Evolutionary conservation across 2,329 filamentous ascomycete genomes (phyloP), one percentile per base, ranked within the genome.

Genomic region (Talaromyces sp.): DNA sequence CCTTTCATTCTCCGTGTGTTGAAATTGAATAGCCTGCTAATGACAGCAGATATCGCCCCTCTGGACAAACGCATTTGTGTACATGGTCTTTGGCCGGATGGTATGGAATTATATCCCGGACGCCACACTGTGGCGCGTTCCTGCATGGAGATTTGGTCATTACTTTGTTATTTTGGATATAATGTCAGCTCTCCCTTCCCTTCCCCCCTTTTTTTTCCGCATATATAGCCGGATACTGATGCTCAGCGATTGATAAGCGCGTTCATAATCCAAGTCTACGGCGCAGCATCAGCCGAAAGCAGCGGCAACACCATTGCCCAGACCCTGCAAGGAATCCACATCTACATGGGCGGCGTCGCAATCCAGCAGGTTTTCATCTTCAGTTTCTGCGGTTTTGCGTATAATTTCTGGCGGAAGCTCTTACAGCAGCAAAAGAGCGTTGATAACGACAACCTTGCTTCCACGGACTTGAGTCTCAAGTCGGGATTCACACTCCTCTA

Each of bases 341-440:
- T 84, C 65, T 86, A 85, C 72, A 86, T 84, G 81, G 82, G 79
- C 11, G 84, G 84, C 0, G 82, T 86, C 17, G 83, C 79, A 0
- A 71, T 85, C 0, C 84, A 86, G 67, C 75, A 85, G 67, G 70
- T 81, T 34, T 84, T 84, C 65, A 83, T 85, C 63, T 65, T 85
- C 2, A 80, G n/a, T 84, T 86, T 67, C 69, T 79, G 1, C 70
- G 67, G 0, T 72, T 85, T 1, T 74, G 77, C 0, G 73, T 80
- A 40, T 22, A 25, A 64, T 3, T 58, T 64, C 54, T 59, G 56
- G 53, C 54, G 47, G 1, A 58, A 27, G 10, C 25, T 63, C 11
- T 6, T 31, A 2, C n/a, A 45, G 10, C 61, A 49, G 53, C 25
- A 38, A 25, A 63, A 58, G 40, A 58, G 7, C 13, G 15, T 25